These are phyloP conservation scores for Cytospora piceicola DNA, from an alignment of 2,329 filamentous ascomycete genomes.

Conservation along the genomic window DNA sequence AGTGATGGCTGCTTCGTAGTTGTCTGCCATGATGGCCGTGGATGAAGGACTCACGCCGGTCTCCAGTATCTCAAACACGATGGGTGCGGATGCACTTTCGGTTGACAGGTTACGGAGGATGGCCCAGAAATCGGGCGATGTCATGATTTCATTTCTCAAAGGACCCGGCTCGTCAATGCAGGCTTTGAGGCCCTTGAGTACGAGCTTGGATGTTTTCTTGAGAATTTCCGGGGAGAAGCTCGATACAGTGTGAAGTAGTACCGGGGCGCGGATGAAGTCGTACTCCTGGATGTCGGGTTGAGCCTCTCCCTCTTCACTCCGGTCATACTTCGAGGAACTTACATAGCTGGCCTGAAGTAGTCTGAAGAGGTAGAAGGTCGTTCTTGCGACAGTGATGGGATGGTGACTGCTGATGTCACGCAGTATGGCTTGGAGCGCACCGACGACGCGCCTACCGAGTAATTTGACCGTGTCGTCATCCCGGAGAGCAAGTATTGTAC, in stretches of 20 bases:
- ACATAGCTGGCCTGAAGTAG: slow-evolving; percentile 85
- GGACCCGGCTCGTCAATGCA: slow-evolving; percentile 80
- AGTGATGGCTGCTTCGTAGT: slow-evolving; percentile 86
- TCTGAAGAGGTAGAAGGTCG: slow-evolving; percentile 83
- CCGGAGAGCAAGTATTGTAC: slow-evolving; percentile 78
- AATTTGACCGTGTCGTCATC: slow-evolving; percentile 72
- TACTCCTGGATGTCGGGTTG: slow-evolving; percentile 63
- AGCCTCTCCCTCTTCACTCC: slow-evolving; percentile 33
- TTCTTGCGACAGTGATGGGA: slow-evolving; percentile 79
- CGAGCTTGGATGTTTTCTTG: slow-evolving; percentile 73
- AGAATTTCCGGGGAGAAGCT: slow-evolving; percentile 80
- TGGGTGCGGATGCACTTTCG: slow-evolving; percentile 70
- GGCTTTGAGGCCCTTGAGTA: slow-evolving; percentile 76
- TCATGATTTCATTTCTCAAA: slow-evolving; percentile 89
- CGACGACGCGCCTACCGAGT: slow-evolving; percentile 79
- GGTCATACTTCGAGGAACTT: slow-evolving; percentile 44
- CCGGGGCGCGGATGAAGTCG: slow-evolving; percentile 88
- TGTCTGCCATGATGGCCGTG: slow-evolving; percentile 88
- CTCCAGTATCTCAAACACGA: slow-evolving; percentile 87
- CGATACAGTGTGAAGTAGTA: slow-evolving; percentile 89
- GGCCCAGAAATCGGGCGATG: slow-evolving; percentile 96
- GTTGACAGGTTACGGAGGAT: slow-evolving; percentile 77
- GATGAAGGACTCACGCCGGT: slow-evolving; percentile 73
- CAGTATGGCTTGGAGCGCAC: slow-evolving; percentile 79
- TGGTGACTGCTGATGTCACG: slow-evolving; percentile 80